Percentiles rank a stretch among this genome's conserved stretches.
Evolutionary conservation across 805 yeast genomes (phyloP).

Genomic region (Metschnikowia anglica): DNA sequence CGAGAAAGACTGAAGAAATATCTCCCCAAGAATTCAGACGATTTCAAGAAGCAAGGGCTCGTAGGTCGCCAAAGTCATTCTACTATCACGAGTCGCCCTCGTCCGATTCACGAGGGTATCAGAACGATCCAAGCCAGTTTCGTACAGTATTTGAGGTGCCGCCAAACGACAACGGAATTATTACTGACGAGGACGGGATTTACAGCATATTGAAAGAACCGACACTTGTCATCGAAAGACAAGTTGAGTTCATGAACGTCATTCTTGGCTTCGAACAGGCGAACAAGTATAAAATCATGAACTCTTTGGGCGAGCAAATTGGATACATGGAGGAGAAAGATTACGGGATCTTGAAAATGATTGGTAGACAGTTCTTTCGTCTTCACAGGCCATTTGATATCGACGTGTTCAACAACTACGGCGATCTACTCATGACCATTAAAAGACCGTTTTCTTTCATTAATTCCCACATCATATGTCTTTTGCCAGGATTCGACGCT

Average conservation of each 20-base stretch:
- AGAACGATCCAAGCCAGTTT: constrained; percentile 29
- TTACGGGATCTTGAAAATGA: constrained; percentile 59
- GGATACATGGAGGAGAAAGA: constrained; percentile 87
- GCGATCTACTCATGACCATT: constrained; percentile 61
- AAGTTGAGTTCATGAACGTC: constrained; percentile 84
- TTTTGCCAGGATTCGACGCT: constrained; percentile 52
- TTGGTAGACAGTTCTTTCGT: constrained; percentile 81
- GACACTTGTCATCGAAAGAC: constrained; percentile 81
- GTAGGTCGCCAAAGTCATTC: constrained; percentile 16
- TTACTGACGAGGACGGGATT: constrained; percentile 58
- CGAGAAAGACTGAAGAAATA: constrained; percentile 34
- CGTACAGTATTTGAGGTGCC: constrained; percentile 36
- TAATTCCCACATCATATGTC: constrained; percentile 80
- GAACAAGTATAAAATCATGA: constrained; percentile 71
- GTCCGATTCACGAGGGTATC: constrained; percentile 21
- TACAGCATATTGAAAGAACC: constrained; percentile 71
- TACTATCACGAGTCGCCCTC: constrained; percentile 33
- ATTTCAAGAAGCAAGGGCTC: constrained; percentile 19
- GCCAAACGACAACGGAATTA: constrained; percentile 49
- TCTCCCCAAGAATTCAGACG: constrained; percentile 35
- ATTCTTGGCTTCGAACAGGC: constrained; percentile 91
- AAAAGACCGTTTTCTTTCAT: constrained; percentile 83
- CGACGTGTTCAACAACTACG: constrained; percentile 65
- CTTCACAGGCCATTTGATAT: constrained; percentile 84
- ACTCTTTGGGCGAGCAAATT: constrained; percentile 66